Percentiles rank a stretch among this genome's conserved stretches.
phyloP scores from a whole-genome alignment of 306 rosid species.

The Sicyos baderoa region DNA sequence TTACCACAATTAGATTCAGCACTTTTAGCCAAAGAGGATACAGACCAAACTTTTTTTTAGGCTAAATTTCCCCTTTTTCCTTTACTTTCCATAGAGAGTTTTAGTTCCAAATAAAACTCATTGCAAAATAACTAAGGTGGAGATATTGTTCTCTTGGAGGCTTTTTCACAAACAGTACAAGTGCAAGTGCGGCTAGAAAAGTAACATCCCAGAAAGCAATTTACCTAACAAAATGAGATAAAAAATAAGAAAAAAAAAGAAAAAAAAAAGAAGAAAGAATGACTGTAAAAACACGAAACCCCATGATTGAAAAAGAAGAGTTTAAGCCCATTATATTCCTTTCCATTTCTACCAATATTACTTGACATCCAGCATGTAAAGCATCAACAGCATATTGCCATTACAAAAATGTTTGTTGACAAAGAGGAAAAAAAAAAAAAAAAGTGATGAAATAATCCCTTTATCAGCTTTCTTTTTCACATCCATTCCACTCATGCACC shows the following conservation, averaged over 20 bases:
- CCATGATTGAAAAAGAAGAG: slow-evolving; percentile 24
- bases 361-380: slow-evolving; percentile 58
- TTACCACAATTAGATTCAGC: background rate
- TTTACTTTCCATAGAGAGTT: slow-evolving; percentile 6
- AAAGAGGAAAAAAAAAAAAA: background rate
- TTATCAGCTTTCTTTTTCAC: slow-evolving; percentile 8
- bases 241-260: too few relatives aligned
- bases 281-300: slow-evolving; percentile 46
- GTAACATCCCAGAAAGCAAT: slow-evolving; percentile 16
- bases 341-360: slow-evolving; percentile 25
- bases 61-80: background rate
- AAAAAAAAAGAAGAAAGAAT: too few relatives aligned
- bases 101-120: background rate
- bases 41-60: slow-evolving; percentile 2
- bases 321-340: slow-evolving; percentile 28
- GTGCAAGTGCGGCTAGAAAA: slow-evolving; percentile 16
- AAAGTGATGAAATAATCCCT: slow-evolving; percentile 12
- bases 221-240: slow-evolving; percentile 6
- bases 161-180: slow-evolving; percentile 14
- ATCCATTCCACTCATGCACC: slow-evolving; percentile 8
- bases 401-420: slow-evolving; percentile 5
- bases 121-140: slow-evolving; percentile 5
- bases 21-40: slow-evolving; percentile 11
- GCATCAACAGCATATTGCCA: slow-evolving; percentile 44
- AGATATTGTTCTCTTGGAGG: background rate